A percentile compares a stretch with the other conserved stretches of the same genome.
phyloP scores from a whole-genome alignment of 2,329 filamentous ascomycete species.

The Trichophyton simii region DNA sequence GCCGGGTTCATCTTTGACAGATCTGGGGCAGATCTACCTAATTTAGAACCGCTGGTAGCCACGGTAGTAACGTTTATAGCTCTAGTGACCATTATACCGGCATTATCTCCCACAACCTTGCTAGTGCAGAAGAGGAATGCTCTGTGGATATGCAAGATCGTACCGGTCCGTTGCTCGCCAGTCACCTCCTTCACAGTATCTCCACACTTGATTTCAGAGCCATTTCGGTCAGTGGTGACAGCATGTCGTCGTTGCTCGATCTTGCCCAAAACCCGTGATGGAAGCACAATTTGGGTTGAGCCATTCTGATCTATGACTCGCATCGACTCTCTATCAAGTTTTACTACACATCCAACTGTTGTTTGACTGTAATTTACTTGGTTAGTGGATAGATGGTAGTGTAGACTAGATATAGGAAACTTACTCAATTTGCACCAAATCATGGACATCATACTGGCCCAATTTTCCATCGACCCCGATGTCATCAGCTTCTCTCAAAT shows the following conservation, averaged over 20 bases:
- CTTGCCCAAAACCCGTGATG: constrained; percentile 84
- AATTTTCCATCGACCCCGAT: constrained; percentile 69
- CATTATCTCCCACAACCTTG: constrained; percentile 70
- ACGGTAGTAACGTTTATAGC: constrained; percentile 78
- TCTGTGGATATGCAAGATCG: constrained; percentile 85
- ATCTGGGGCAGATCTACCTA: constrained; percentile 54
- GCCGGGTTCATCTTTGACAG: constrained; percentile 87
- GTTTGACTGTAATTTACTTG: constrained; percentile 43
- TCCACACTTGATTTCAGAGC: constrained; percentile 80
- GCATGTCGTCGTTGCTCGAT: constrained; percentile 69
- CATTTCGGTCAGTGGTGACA: constrained; percentile 84
- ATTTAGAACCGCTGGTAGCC: constrained; percentile 82
- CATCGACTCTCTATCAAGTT: constrained; percentile 86
- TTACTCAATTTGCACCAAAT: constrained; percentile 83
- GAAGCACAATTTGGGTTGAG: constrained; percentile 66
- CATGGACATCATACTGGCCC: constrained; percentile 84
- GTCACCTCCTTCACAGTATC: constrained; percentile 86
- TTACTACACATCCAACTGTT: constrained; percentile 85
- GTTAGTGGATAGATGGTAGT: neutral
- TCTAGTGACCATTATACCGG: constrained; percentile 77
- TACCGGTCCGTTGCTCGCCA: constrained; percentile 73
- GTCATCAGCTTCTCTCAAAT: constrained; percentile 84
- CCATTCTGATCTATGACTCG: constrained; percentile 85
- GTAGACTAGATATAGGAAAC: constrained; percentile 17
- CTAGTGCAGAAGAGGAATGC: constrained; percentile 87